phyloP scores from a whole-genome alignment of 345 rosid genomes.

The Salix brachista region DNA sequence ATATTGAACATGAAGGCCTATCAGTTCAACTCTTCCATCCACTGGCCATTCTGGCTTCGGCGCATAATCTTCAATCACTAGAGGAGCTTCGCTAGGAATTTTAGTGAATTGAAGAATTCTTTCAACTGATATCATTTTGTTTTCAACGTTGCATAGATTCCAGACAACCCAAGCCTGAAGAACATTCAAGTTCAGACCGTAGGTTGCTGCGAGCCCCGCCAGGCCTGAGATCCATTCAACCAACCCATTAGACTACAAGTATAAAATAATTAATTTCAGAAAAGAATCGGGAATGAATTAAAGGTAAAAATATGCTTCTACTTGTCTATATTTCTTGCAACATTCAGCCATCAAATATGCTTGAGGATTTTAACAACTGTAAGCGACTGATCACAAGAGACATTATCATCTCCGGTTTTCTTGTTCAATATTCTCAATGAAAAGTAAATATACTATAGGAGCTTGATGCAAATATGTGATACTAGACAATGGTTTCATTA shows the following conservation, averaged over 20 bases:
- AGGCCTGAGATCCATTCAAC: constrained; percentile 39
- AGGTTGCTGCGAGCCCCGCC: constrained; percentile 61
- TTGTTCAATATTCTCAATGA: background rate
- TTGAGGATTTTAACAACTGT: background rate
- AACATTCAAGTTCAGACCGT: constrained; percentile 62
- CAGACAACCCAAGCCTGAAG: constrained; percentile 78
- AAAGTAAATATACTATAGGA: background rate
- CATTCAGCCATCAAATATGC: background rate
- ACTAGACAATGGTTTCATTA: background rate
- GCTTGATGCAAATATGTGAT: background rate
- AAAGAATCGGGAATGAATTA: background rate
- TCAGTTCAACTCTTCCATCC: constrained; percentile 46
- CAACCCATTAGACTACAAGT: background rate
- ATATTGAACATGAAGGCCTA: constrained; percentile 50
- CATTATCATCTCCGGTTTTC: background rate
- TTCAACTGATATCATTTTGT: constrained; percentile 77
- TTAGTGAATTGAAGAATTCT: constrained; percentile 59
- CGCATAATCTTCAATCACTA: constrained; percentile 35
- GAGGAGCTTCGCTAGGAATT: constrained; percentile 53
- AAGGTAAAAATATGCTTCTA: background rate
- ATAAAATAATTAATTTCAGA: background rate
- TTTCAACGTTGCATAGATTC: constrained; percentile 72
- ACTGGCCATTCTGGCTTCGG: constrained; percentile 55
- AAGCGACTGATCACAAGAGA: background rate
- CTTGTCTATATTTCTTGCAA: background rate